These are phyloP conservation scores for Dissophora globulifera DNA, from an alignment of 192 early-diverging fungal species.

Conservation along the genomic window DNA sequence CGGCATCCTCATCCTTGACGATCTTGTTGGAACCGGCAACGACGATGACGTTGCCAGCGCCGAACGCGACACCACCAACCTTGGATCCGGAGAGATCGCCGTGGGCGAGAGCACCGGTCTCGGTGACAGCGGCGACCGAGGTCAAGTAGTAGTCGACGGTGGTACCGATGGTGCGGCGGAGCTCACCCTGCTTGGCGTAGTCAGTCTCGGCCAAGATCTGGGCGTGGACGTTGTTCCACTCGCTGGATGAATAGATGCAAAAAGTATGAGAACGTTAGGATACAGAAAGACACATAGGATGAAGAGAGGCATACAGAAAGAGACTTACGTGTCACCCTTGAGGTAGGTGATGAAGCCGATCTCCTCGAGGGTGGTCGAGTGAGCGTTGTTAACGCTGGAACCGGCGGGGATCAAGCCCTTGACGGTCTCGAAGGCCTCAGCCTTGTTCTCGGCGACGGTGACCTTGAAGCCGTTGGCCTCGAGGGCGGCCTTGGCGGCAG, in stretches of 20 bases:
- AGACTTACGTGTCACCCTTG: slow-evolving; percentile 51
- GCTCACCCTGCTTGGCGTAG: slow-evolving; percentile 38
- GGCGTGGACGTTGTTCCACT: slow-evolving; percentile 50
- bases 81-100: slow-evolving; percentile 49
- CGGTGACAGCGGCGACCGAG: slow-evolving; percentile 47
- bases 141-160: slow-evolving; percentile 55
- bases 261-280: background rate
- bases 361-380: slow-evolving; percentile 55
- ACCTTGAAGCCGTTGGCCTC: slow-evolving; percentile 48
- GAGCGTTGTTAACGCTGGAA: slow-evolving; percentile 46
- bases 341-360: slow-evolving; percentile 58
- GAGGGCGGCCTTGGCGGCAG: slow-evolving; percentile 44
- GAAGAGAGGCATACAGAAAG: too few relatives aligned
- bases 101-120: slow-evolving; percentile 44
- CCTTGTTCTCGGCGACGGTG: slow-evolving; percentile 26
- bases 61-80: slow-evolving; percentile 47
- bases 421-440: slow-evolving; percentile 45
- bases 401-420: slow-evolving; percentile 52
- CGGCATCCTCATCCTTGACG: slow-evolving; percentile 52
- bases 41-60: slow-evolving; percentile 42
- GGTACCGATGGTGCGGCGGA: slow-evolving; percentile 45
- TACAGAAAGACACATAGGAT: background rate
- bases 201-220: slow-evolving; percentile 43
- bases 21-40: slow-evolving; percentile 56
- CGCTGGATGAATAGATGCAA: slow-evolving; percentile 1